Conservation (phyloP, 1,139 yeast species). For the Arxiozyma slooffiae region DNA sequence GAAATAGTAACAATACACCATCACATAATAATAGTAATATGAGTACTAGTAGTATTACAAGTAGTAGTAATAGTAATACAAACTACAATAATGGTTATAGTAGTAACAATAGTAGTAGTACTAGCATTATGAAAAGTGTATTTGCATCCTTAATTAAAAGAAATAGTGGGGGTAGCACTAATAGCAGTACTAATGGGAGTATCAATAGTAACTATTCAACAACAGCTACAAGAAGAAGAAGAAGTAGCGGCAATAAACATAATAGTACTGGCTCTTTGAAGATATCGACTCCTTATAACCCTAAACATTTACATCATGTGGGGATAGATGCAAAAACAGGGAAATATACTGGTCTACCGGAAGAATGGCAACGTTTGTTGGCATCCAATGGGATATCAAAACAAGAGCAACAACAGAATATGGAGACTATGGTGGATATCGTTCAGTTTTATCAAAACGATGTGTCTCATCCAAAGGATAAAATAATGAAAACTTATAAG, state of each 20-base stretch:
- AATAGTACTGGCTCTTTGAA: conserved; percentile 9
- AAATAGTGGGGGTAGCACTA: conserved; percentile 20
- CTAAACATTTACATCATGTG: conserved; percentile 87
- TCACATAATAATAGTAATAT: conserved; percentile 15
- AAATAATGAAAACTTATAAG: conserved; percentile 67
- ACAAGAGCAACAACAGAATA: conserved; percentile 80
- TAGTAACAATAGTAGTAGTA: conserved; percentile 17
- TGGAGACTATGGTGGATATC: conserved; percentile 89
- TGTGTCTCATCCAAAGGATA: conserved; percentile 47
- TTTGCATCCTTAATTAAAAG: conserved; percentile 38
- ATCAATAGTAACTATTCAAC: background rate
- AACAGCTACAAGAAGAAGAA: background rate
- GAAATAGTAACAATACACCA: background rate
- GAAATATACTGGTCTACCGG: conserved; percentile 82
- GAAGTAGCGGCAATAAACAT: conserved; percentile 1
- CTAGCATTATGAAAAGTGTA: conserved; percentile 37
- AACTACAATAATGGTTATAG: conserved; percentile 14
- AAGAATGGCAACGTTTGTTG: conserved; percentile 80
- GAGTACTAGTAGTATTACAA: background rate
- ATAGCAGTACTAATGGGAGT: conserved; percentile 9
- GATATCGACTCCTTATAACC: conserved; percentile 53
- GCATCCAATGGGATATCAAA: conserved; percentile 79
- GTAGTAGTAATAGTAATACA: background rate
- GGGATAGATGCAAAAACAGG: conserved; percentile 81
- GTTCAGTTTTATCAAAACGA: conserved; percentile 73